phyloP scores from a whole-genome alignment of 257 asterid species.

The Nicotiana paniculata region DNA sequence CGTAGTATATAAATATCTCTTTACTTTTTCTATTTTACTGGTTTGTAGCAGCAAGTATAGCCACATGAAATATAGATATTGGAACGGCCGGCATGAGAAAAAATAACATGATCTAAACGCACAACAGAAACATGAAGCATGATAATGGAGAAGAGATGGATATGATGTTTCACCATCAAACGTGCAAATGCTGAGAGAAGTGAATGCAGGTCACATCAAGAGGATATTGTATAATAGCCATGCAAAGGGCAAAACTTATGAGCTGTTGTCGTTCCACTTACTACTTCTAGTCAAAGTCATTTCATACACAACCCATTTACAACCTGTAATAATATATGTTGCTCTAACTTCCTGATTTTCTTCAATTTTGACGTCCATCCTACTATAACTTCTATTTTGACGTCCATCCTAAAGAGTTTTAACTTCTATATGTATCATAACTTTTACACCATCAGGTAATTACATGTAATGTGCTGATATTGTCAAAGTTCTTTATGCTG shows the following conservation, averaged over 20 bases:
- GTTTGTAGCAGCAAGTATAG: no score
- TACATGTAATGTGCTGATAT: no score
- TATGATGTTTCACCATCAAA: background rate
- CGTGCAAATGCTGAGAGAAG: conserved; percentile 6
- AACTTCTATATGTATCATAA: no score
- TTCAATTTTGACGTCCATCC: background rate
- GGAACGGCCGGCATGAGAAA: background rate
- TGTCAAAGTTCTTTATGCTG: no score
- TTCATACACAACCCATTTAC: conserved; percentile 5
- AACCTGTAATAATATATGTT: background rate
- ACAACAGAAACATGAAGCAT: background rate
- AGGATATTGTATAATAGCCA: background rate
- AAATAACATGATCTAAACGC: background rate
- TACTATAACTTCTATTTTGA: background rate
- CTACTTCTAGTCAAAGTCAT: background rate
- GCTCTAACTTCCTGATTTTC: background rate
- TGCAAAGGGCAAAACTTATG: background rate
- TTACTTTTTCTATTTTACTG: no score
- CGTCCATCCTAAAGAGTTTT: background rate
- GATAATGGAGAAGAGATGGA: background rate
- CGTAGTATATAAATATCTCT: no score
- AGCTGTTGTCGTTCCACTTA: background rate
- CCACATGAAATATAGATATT: background rate
- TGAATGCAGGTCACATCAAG: background rate
- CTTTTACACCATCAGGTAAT: no score